Conservation (phyloP, 2,329 filamentous ascomycete species). For the Colletotrichum nymphaeae region DNA sequence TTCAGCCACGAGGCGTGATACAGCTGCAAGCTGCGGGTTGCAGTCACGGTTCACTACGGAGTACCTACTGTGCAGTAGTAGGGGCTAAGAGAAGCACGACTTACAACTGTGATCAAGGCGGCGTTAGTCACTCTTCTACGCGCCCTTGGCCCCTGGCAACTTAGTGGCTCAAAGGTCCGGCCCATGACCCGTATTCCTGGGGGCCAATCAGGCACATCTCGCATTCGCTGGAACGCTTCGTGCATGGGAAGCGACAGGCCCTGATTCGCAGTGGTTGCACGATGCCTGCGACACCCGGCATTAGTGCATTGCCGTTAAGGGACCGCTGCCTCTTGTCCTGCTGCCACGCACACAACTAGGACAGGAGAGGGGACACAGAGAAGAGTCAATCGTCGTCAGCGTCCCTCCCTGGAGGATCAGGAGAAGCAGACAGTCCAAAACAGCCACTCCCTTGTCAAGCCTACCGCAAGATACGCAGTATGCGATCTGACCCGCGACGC, state of each 20-base stretch:
- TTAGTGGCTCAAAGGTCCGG: slow-evolving; percentile 29
- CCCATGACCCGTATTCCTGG: slow-evolving; percentile 30
- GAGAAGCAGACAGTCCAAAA: slow-evolving; percentile 10
- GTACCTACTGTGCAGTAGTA: too few relatives aligned
- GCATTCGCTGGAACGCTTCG: slow-evolving; percentile 52
- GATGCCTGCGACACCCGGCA: slow-evolving; percentile 36
- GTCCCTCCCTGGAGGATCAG: slow-evolving; percentile 21
- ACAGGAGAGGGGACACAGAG: background rate
- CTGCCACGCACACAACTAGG: slow-evolving; percentile 6
- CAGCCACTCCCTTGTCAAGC: slow-evolving; percentile 27
- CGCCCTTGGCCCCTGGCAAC: slow-evolving; percentile 49
- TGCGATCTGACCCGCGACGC: slow-evolving; percentile 33
- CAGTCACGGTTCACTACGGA: slow-evolving; percentile 3
- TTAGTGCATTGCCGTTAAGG: slow-evolving; percentile 31
- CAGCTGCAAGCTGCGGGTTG: slow-evolving; percentile 15
- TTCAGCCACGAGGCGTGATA: slow-evolving; percentile 20
- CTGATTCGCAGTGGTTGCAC: slow-evolving; percentile 50
- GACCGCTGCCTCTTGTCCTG: slow-evolving; percentile 19
- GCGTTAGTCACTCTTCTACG: slow-evolving; percentile 44
- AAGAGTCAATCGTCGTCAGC: slow-evolving; percentile 5
- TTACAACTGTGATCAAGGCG: slow-evolving; percentile 25
- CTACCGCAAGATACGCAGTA: slow-evolving; percentile 29
- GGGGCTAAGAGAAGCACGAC: too few relatives aligned
- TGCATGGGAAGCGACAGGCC: slow-evolving; percentile 51
- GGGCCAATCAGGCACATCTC: slow-evolving; percentile 50